These are phyloP conservation scores for Colletotrichum sp. DNA, from an alignment of 2,329 filamentous ascomycete species.

Conservation along the genomic window DNA sequence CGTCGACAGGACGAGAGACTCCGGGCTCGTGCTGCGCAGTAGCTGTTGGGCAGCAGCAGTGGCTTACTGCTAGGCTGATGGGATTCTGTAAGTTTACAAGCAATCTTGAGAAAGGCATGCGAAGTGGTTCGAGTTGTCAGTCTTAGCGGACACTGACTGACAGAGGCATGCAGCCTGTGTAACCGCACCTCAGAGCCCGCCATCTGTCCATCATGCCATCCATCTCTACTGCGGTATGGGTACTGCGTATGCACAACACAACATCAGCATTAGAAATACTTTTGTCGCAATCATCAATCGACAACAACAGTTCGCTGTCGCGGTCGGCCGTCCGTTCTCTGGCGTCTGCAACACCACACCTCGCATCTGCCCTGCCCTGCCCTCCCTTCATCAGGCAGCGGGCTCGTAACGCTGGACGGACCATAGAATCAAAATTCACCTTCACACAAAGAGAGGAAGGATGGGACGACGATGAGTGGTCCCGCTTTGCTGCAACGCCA, in stretches of 20 bases:
- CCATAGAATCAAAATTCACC: not conserved
- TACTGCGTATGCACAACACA: not conserved
- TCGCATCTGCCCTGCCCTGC: not conserved
- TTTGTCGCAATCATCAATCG: not conserved
- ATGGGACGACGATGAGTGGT: slow-evolving; percentile 17
- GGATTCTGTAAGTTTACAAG: not conserved
- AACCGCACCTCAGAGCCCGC: not conserved
- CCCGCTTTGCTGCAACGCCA: slow-evolving; percentile 15
- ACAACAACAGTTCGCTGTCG: not conserved
- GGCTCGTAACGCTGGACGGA: not conserved
- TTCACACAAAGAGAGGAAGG: not conserved
- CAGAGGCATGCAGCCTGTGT: not conserved
- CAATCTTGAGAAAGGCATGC: not conserved
- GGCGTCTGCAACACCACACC: not conserved
- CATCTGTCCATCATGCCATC: not conserved
- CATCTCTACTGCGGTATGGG: not conserved
- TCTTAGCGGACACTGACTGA: not conserved
- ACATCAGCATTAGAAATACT: not conserved
- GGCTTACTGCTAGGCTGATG: not conserved
- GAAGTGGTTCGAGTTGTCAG: not conserved
- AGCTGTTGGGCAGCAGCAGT: not conserved
- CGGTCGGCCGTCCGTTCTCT: not conserved
- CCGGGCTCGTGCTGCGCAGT: not conserved
- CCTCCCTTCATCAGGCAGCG: not conserved
- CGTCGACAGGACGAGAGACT: not conserved